phyloP scores from a whole-genome alignment of 441 rosid genomes.

The Mallotus japonicus region DNA sequence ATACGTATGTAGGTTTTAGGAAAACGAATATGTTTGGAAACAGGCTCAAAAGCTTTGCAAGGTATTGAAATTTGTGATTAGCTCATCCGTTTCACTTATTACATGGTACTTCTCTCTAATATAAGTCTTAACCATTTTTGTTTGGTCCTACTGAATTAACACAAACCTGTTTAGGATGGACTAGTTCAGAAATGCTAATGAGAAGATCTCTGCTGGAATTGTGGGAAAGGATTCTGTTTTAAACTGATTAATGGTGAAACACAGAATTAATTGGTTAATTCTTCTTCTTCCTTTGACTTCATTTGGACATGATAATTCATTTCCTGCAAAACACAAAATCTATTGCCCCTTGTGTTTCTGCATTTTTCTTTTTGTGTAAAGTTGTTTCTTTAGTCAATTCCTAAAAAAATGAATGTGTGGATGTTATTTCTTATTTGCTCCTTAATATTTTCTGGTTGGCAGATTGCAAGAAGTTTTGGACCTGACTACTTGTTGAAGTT shows the following conservation, averaged over 20 bases:
- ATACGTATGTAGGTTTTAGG: background rate
- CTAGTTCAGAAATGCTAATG: background rate
- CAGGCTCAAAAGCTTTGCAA: background rate
- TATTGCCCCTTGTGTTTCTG: background rate
- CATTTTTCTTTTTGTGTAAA: background rate
- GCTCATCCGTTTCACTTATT: background rate
- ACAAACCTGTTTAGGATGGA: background rate
- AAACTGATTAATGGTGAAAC: background rate
- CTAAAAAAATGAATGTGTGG: background rate
- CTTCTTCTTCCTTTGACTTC: background rate
- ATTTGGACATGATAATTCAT: background rate
- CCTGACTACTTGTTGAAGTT: constrained; percentile 69
- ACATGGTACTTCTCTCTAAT: background rate
- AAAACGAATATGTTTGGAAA: background rate
- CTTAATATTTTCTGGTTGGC: constrained; percentile 4
- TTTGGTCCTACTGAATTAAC: background rate
- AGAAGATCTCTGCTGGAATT: background rate
- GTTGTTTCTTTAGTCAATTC: background rate
- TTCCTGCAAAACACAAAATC: background rate
- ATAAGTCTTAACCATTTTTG: background rate
- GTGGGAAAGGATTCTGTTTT: background rate
- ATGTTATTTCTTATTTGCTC: constrained; percentile 5
- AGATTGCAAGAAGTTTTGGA: constrained; percentile 75
- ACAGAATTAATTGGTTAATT: too few species aligned
- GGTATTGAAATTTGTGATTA: background rate